Evolutionary conservation across 345 rosid genomes (phyloP).

Genomic region (Salix koriyanagi): DNA sequence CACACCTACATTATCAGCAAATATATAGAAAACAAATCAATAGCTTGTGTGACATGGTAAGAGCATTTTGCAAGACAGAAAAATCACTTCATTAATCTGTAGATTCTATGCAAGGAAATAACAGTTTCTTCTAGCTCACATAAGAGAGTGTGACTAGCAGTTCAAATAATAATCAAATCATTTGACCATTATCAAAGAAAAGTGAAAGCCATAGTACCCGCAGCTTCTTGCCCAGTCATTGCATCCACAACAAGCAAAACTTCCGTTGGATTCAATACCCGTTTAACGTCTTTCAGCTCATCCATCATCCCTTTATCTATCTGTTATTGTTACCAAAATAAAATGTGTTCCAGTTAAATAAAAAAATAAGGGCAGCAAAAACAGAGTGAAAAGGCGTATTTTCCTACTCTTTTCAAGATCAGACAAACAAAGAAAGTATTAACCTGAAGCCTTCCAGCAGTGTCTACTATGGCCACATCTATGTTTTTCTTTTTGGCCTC

Average conservation of each 20-base stretch:
- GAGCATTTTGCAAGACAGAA: neutral
- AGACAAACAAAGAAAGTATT: neutral
- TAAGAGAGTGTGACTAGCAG: neutral
- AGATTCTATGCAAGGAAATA: neutral
- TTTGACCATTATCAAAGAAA: conserved; percentile 1
- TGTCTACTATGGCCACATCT: conserved; percentile 88
- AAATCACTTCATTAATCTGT: neutral
- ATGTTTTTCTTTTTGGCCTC: conserved; percentile 80
- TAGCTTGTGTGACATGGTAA: neutral
- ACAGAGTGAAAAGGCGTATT: neutral
- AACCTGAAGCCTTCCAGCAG: conserved; percentile 99
- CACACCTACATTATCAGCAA: neutral
- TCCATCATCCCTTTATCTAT: conserved; percentile 98
- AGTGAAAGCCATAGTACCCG: conserved; percentile 41
- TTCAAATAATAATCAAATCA: neutral
- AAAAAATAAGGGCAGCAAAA: neutral
- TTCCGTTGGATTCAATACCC: conserved; percentile 76
- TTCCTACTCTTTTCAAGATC: neutral
- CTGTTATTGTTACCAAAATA: conserved; percentile 30
- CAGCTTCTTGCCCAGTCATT: conserved; percentile 99
- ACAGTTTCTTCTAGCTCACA: too few relatives aligned
- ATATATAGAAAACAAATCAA: neutral
- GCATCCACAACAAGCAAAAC: conserved; percentile 97
- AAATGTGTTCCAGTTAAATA: neutral
- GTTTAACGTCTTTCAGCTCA: conserved; percentile 93